Percentiles rank a stretch among this genome's conserved stretches.
phyloP scores from a whole-genome alignment of 2,329 filamentous ascomycete genomes.

The Ophiocordyceps sinensis region DNA sequence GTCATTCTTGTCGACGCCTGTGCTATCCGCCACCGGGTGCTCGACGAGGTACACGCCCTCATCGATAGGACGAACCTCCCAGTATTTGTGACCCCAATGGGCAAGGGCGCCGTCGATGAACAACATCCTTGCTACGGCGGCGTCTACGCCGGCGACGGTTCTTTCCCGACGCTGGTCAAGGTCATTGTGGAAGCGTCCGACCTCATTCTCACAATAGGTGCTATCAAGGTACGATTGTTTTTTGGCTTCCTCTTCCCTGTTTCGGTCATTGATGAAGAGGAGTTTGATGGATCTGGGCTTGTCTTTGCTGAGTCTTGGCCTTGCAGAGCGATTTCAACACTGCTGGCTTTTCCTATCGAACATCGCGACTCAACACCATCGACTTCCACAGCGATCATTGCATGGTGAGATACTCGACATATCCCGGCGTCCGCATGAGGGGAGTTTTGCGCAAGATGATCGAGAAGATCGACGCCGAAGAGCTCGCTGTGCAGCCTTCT shows the following conservation, averaged over 20 bases:
- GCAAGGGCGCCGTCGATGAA: constrained; percentile 73
- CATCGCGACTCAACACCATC: constrained; percentile 63
- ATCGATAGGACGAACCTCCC: constrained; percentile 62
- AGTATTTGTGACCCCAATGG: constrained; percentile 82
- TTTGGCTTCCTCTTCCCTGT: background rate
- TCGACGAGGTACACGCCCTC: constrained; percentile 58
- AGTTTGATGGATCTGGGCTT: background rate
- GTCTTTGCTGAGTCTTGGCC: background rate
- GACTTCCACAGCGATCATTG: constrained; percentile 66
- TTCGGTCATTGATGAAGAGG: background rate
- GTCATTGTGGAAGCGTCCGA: constrained; percentile 54
- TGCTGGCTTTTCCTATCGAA: constrained; percentile 66
- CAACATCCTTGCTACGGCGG: constrained; percentile 62
- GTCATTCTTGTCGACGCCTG: constrained; percentile 74
- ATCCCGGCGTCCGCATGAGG: constrained; percentile 63
- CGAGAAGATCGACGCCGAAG: constrained; percentile 38
- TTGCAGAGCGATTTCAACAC: constrained; percentile 64
- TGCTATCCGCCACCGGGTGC: constrained; percentile 59
- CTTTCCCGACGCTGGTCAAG: constrained; percentile 46
- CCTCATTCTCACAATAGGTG: constrained; percentile 55
- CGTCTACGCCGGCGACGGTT: constrained; percentile 72
- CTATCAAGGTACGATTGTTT: constrained; percentile 30
- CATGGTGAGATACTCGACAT: constrained; percentile 63
- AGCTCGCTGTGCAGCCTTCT: constrained; percentile 40
- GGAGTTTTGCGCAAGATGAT: constrained; percentile 62